Percentiles rank a stretch among this genome's conserved stretches.
These are phyloP conservation scores for Kodamaea arcana DNA, from an alignment of 1,139 yeast genomes.

Conservation along the genomic window DNA sequence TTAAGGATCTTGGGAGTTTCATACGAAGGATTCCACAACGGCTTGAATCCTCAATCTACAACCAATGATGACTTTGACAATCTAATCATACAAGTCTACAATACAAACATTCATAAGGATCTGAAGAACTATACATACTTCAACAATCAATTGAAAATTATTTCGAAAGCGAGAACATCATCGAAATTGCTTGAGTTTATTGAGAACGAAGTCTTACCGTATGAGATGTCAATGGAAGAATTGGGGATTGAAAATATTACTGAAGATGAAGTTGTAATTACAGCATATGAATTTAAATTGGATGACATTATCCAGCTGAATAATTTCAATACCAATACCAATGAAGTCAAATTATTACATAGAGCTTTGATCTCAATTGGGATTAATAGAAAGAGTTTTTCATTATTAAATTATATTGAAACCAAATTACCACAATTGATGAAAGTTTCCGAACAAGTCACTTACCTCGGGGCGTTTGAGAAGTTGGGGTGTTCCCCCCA, in stretches of 20 bases:
- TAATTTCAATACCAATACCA: conserved; percentile 43
- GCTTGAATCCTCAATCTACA: conserved; percentile 13
- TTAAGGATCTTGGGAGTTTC: conserved; percentile 52
- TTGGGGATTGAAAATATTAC: conserved; percentile 62
- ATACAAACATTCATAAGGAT: conserved; percentile 27
- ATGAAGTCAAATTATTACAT: conserved; percentile 35
- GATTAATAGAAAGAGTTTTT: conserved; percentile 35
- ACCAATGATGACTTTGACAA: conserved; percentile 38
- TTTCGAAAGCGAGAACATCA: conserved; percentile 48
- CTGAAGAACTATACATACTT: conserved; percentile 34
- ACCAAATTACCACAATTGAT: conserved; percentile 35
- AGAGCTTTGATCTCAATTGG: conserved; percentile 41
- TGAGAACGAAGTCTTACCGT: conserved; percentile 50
- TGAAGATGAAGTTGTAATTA: conserved; percentile 71
- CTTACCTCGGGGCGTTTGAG: conserved; percentile 35
- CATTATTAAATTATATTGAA: conserved; percentile 46
- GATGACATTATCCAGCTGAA: conserved; percentile 62
- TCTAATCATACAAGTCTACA: conserved; percentile 44
- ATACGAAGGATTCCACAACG: conserved; percentile 11
- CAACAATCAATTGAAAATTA: conserved; percentile 33
- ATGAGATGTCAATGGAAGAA: conserved; percentile 55
- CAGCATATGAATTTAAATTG: conserved; percentile 62
- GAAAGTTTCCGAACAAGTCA: conserved; percentile 12
- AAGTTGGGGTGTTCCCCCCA: conserved; percentile 39
- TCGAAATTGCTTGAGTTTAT: conserved; percentile 39